A percentile compares a stretch with the other conserved stretches of the same genome.
Conservation (phyloP, 306 rosid genomes). For the Sphenostylis stenocarpa region DNA sequence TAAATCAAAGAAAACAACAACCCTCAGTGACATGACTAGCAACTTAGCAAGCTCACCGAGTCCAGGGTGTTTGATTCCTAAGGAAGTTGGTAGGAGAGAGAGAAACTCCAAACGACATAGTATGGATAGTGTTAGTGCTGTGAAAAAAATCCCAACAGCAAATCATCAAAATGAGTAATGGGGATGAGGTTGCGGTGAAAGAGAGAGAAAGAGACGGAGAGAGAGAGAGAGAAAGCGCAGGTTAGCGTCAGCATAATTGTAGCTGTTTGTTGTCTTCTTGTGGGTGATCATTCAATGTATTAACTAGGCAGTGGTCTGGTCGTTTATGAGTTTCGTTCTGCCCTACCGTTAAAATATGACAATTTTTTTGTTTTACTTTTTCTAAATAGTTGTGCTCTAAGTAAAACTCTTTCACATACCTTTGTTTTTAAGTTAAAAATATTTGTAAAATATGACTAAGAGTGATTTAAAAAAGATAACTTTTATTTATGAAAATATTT, state of each 20-base stretch:
- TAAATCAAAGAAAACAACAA: background rate
- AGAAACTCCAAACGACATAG: background rate
- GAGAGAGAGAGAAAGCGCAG: background rate
- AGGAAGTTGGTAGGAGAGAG: background rate
- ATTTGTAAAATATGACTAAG: no score
- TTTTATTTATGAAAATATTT: no score
- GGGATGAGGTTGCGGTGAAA: background rate
- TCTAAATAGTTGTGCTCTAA: no score
- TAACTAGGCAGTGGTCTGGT: background rate
- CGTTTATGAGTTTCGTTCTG: background rate
- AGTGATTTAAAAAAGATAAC: no score
- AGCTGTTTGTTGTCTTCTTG: background rate
- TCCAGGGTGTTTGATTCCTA: background rate
- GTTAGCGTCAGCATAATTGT: no score
- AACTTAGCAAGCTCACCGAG: constrained; percentile 6
- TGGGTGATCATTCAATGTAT: background rate
- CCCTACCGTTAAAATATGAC: background rate
- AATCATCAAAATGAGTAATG: background rate
- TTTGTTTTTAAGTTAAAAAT: no score
- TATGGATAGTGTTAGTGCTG: background rate
- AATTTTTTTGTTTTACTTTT: no score
- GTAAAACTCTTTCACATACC: no score
- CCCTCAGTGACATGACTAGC: background rate
- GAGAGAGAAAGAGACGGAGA: background rate
- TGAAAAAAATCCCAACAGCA: background rate